Evolutionary conservation across 1,139 yeast genomes (phyloP), one percentile per base, ranked within the genome.

Genomic region (Geotrichum candidum): DNA sequence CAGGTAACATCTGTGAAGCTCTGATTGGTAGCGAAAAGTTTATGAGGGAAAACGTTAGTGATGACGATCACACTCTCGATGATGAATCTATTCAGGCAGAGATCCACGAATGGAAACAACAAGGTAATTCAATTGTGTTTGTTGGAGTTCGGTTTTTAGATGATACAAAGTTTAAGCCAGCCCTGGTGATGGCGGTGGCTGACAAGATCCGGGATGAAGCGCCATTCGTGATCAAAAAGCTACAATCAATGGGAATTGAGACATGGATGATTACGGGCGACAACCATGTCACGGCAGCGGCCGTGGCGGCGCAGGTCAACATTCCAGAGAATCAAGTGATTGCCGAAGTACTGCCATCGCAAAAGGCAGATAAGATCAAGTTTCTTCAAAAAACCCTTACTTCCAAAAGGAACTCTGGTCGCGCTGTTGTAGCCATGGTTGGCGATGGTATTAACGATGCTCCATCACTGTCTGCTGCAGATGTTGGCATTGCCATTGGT

Each of bases 401-500:
- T 11, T 25, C 52, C 29, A 41, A 59, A 29, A 22, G 18, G 1
- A 31, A 46, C 13, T 22, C 67, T 67, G 68, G 69, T 1, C 66
- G 78, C 11, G 74, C 78, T 0, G 68, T 77, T 52, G 80, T 77
- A 1, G 80, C 78, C 0, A 92, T 94, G 80, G 85, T 94, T 38
- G 99, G 99, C 45, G 99, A 94, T 73, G 99, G 99, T 61, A 86
- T 90, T 63, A 90, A 90, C 71, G 99, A 94, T 73, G 97, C 98
- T 0, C 97, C 98, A 0, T 96, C 97, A 0, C 78, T 94, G 64
- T 89, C 90, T 1, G 82, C 85, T 64, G 88, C 97, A 0, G 96
- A 92, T 72, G 80, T 92, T 31, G 98, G 98, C 27, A 86, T 94
- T 72, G 96, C 98, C 1, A 87, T 92, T 63, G 90, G 96, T 25